Percentiles rank a stretch among this genome's conserved stretches.
Conservation (phyloP, 345 rosid genomes). For the Salix purpurea region DNA sequence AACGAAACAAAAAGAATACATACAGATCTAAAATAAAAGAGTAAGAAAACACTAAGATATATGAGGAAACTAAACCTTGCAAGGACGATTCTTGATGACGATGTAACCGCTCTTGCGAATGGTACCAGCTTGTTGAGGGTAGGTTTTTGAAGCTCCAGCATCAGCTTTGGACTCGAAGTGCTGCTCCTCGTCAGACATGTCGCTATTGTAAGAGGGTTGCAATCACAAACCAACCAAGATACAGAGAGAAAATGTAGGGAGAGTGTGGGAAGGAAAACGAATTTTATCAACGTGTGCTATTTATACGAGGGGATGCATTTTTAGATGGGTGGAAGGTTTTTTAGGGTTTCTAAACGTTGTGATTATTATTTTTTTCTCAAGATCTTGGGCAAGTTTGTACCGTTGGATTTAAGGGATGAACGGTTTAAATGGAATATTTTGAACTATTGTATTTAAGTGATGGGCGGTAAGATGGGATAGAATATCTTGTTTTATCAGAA, state of each 20-base stretch:
- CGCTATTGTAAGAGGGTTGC: neutral
- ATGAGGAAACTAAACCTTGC: slow-evolving; percentile 15
- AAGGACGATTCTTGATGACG: slow-evolving; percentile 30
- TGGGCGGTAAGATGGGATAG: too few relatives aligned
- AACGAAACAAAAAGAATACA: neutral
- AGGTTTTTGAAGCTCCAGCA: slow-evolving; percentile 35
- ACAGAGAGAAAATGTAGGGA: neutral
- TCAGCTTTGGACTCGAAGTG: slow-evolving; percentile 38
- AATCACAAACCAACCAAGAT: neutral
- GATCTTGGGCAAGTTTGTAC: neutral
- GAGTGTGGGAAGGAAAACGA: neutral
- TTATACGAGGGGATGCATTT: slow-evolving; percentile 8
- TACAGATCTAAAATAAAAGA: neutral
- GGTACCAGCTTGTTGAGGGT: slow-evolving; percentile 34
- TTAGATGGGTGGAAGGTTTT: slow-evolving; percentile 6
- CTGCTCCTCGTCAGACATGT: slow-evolving; percentile 37
- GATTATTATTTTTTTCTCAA: neutral
- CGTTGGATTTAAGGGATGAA: slow-evolving; percentile 1
- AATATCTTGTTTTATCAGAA: too few relatives aligned
- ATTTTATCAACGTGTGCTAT: neutral
- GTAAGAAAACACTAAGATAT: too few relatives aligned
- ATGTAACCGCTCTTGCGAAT: slow-evolving; percentile 32
- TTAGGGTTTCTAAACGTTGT: neutral
- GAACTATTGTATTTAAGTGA: too few relatives aligned
- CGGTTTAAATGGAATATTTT: neutral